Evolutionary conservation across 164 flowering plant genomes (phyloP).

Genomic region (Litsea cubeba): DNA sequence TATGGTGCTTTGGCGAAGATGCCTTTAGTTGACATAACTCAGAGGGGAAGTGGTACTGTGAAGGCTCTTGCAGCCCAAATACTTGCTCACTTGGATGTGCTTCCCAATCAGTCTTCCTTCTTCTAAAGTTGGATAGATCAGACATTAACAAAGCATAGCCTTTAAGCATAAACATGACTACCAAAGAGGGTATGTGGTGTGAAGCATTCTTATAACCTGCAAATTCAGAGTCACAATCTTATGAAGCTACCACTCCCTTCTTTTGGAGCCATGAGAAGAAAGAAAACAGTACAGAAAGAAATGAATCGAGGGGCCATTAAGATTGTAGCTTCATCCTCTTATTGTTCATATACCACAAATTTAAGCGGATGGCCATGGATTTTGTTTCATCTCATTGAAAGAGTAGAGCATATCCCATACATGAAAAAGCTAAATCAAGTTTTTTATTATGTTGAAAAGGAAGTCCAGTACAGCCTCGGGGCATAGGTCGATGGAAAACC

Average conservation of each 20-base stretch:
- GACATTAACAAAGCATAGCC: not conserved
- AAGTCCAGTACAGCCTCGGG: not conserved
- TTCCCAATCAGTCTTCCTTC: constrained; percentile 64
- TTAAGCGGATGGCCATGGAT: not conserved
- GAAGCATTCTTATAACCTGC: not conserved
- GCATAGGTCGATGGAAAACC: not conserved
- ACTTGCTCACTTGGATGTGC: constrained; percentile 60
- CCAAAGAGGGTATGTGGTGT: too few species aligned
- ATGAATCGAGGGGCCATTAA: not conserved
- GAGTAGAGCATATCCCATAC: not conserved
- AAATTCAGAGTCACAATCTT: not conserved
- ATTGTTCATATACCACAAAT: not conserved
- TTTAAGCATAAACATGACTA: too few species aligned
- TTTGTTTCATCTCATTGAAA: not conserved
- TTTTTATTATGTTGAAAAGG: not conserved
- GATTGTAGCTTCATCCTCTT: not conserved
- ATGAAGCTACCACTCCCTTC: not conserved
- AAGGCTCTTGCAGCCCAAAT: constrained; percentile 51
- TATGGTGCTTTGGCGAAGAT: constrained; percentile 47
- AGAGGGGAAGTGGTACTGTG: constrained; percentile 38
- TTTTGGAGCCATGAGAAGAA: not conserved
- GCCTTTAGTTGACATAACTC: constrained; percentile 59
- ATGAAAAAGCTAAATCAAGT: not conserved
- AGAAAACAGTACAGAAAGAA: not conserved
- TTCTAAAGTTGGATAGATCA: constrained; percentile 22